Base-by-base conservation (phyloP, 2,329 filamentous ascomycete genomes). In the Epichloe coenophiala region DNA sequence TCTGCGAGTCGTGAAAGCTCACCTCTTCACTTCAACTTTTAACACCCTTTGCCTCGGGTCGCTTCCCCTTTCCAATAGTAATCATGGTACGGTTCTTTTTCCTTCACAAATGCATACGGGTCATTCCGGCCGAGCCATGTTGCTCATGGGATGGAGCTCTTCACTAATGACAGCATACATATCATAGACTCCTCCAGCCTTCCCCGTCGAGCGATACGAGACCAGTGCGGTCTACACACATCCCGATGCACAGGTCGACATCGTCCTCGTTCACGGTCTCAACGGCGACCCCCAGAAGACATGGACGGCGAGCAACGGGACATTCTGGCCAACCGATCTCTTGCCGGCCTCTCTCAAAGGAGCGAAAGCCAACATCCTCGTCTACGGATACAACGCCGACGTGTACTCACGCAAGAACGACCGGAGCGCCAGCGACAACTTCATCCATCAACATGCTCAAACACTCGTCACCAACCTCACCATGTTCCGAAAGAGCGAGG, bases 331-430 rank as follows among this genome's bases (percentile, higher is more conserved):
- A 0, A 67, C 72, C 12, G 79, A 87, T 54, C 72, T 88, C 13
- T 71, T 88, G 1, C 83, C 84, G 0, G 61, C 67, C 1, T 73
- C 81, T 2, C 68, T 88, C 15, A 73, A 71, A 49, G 68, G 71
- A 9, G 70, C 71, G 11, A 75, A 75, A 23, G 81, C 81, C 48
- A 80, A 86, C 48, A 70, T 88, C 19, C 65, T 88, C 49, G 81
- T 83, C 1, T 88, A 87, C 60, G 84, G 84, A 23, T 88, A 88
- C 62, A 86, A 88, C 61, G 83, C 84, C 23, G 81, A 86, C 52
- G 73, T 79, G 23, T 75, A 73, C 57, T 71, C 71, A 4, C 68
- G 68, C 45, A 65, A 65, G 47, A 69, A 72, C 54, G 65, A 71
- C 56, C 73, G 75, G 49, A 76, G 71, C 17, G 76, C 79, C 3